A percentile compares a stretch with the other conserved stretches of the same genome.
These are phyloP conservation scores for Colletotrichum acutatum DNA, from an alignment of 2,329 filamentous ascomycete species.

Conservation along the genomic window DNA sequence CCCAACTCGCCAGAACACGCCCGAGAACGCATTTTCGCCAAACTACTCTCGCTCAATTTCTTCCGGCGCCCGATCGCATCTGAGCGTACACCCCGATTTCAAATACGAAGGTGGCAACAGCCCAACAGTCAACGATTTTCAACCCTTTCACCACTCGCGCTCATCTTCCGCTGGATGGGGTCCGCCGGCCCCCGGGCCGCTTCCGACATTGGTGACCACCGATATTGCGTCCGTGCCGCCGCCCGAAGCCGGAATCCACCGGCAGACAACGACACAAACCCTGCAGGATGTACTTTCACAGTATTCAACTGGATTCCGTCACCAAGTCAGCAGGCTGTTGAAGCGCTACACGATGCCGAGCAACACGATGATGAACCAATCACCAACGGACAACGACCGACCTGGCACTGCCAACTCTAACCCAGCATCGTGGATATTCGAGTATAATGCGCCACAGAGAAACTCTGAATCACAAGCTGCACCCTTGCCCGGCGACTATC, in stretches of 20 bases:
- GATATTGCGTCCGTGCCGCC: constrained; percentile 8
- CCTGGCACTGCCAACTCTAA: constrained; percentile 30
- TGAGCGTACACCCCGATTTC: constrained; percentile 24
- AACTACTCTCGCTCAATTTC: constrained; percentile 23
- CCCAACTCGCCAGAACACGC: constrained; percentile 43
- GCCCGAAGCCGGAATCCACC: constrained; percentile 43
- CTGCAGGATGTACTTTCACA: constrained; percentile 46
- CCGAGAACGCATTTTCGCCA: constrained; percentile 19
- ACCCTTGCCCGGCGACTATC: constrained; percentile 61
- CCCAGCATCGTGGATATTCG: constrained; percentile 43
- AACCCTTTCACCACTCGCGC: constrained; percentile 9
- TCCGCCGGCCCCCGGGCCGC: constrained; percentile 2
- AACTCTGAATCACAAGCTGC: constrained; percentile 34
- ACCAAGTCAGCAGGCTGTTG: constrained; percentile 51
- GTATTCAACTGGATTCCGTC: constrained; percentile 47
- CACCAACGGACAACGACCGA: constrained; percentile 40
- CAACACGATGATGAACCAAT: constrained; percentile 37
- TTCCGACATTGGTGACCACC: constrained; percentile 20
- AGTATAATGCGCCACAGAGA: constrained; percentile 41
- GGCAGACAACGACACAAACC: constrained; percentile 50
- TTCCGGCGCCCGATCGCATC: constrained; percentile 1
- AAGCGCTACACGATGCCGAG: constrained; percentile 51
- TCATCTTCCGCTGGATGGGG: constrained; percentile 24
- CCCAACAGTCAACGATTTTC: constrained; percentile 16
- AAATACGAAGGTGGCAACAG: constrained; percentile 26